Evolutionary conservation across 306 rosid species (phyloP), one percentile per base, ranked within the genome.

Genomic region (Macrotyloma uniflorum): DNA sequence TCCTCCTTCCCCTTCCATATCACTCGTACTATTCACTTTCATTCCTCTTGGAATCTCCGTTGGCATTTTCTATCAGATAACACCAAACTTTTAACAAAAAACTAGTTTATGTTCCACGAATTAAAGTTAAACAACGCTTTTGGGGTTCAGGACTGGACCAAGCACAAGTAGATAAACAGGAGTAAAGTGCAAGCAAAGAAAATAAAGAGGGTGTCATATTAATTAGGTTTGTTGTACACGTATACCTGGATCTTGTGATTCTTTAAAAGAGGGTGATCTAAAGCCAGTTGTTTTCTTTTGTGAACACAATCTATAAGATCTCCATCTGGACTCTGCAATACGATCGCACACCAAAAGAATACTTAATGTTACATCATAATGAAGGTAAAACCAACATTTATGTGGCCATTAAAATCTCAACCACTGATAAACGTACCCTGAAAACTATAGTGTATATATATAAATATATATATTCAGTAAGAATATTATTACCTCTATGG

Each of bases 321-420:
- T 9, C 90, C 90, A 69, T 87, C 90, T 32, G 94, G 90, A 78
- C 98, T 94, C 97, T 94, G 84, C 42, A 72, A 76, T 83, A 13
- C 2, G 8, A 64, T 11, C 42, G 1, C 1, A 15, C 20, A 16
- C 9, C 40, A 8, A 57, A 43, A 49, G 11, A 43, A 57, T 12
- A 30, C 10, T 49, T 2, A 30, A n/a, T 45, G 38, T 65, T 15
- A 14, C 36, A 26, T 3, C 74, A 66, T 18, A 53, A 72, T 43
- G 11, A 32, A 35, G 38, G n/a, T 0, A 33, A 46, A 68, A 40
- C 6, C 19, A 38, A 46, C 73, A 69, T 79, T 74, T 50, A 76
- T 20, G 20, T 58, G 18, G 6, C 45, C 55, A 66, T 80, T 73
- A 81, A 74, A 74, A 74, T 45, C 63, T 40, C 77, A 68, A 67